These are phyloP conservation scores for Trichophyton simii DNA, from an alignment of 2,329 filamentous ascomycete species.

Conservation along the genomic window DNA sequence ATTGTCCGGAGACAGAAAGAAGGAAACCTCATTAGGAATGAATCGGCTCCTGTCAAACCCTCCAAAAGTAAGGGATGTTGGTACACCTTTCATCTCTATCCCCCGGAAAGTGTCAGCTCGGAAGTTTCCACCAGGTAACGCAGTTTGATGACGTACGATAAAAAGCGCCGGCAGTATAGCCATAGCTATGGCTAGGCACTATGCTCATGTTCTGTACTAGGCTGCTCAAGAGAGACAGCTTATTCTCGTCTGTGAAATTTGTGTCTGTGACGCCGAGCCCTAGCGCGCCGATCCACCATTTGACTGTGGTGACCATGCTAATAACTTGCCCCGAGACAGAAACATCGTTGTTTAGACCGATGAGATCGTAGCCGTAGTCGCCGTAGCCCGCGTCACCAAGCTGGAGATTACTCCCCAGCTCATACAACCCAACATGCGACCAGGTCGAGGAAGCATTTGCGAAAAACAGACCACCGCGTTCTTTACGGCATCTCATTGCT, in stretches of 20 bases:
- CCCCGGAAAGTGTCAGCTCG: background rate
- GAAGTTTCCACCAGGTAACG: background rate
- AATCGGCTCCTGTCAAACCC: constrained; percentile 24
- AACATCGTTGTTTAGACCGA: constrained; percentile 18
- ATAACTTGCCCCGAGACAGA: constrained; percentile 21
- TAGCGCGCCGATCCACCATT: constrained; percentile 25
- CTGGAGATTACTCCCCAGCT: constrained; percentile 16
- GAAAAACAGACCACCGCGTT: constrained; percentile 22
- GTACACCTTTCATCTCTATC: constrained; percentile 20
- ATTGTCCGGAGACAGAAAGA: constrained; percentile 20
- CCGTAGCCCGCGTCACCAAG: constrained; percentile 17
- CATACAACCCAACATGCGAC: constrained; percentile 17
- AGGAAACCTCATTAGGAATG: constrained; percentile 18
- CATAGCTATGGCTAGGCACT: constrained; percentile 23
- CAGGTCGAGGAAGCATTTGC: constrained; percentile 24
- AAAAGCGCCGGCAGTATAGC: constrained; percentile 23
- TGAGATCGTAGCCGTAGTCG: constrained; percentile 27
- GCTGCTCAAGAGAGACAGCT: constrained; percentile 18
- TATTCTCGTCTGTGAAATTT: constrained; percentile 17
- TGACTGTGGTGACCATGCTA: constrained; percentile 21
- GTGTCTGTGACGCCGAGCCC: constrained; percentile 20
- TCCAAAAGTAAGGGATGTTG: constrained; percentile 22
- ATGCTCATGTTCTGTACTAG: constrained; percentile 18
- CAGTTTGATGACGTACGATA: constrained; percentile 16
- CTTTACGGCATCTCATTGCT: constrained; percentile 16